Conservation (phyloP, 495 filamentous ascomycete species). For the Chlorociboria aeruginascens region DNA sequence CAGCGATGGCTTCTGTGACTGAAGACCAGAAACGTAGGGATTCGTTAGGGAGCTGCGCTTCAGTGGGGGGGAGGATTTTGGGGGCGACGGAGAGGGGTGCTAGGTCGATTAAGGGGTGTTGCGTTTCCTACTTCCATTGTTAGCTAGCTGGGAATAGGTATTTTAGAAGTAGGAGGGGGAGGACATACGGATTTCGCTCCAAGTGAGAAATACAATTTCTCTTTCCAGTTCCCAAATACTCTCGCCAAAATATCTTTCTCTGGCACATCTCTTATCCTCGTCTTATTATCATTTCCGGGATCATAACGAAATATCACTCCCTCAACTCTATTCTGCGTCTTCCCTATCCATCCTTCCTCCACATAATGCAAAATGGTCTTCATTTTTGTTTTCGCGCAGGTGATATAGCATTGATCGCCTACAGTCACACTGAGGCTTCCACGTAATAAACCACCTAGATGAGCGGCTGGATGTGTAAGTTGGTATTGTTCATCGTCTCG, state of each 20-base stretch:
- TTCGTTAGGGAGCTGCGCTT: slow-evolving; percentile 77
- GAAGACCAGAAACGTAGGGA: slow-evolving; percentile 77
- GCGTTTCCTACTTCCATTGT: slow-evolving; percentile 39
- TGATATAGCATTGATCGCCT: slow-evolving; percentile 74
- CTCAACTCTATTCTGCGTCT: slow-evolving; percentile 80
- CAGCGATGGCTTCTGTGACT: slow-evolving; percentile 77
- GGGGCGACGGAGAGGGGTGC: slow-evolving; percentile 61
- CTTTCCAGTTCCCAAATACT: slow-evolving; percentile 72
- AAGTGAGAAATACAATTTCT: slow-evolving; percentile 40
- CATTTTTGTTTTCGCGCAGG: slow-evolving; percentile 73
- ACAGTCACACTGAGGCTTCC: slow-evolving; percentile 78
- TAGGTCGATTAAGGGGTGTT: slow-evolving; percentile 71
- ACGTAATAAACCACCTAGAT: slow-evolving; percentile 76
- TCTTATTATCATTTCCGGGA: slow-evolving; percentile 65
- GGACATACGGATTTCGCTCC: slow-evolving; percentile 39
- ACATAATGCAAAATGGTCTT: slow-evolving; percentile 87
- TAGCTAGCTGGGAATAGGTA: not conserved
- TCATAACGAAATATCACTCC: slow-evolving; percentile 86
- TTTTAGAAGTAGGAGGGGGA: not conserved
- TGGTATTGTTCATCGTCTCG: slow-evolving; percentile 85
- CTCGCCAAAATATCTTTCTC: slow-evolving; percentile 73
- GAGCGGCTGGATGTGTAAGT: slow-evolving; percentile 86
- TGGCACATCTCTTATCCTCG: slow-evolving; percentile 70
- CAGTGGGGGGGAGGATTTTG: slow-evolving; percentile 65
- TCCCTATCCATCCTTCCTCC: slow-evolving; percentile 90